Evolutionary conservation across 1,284 basidiomycete genomes (phyloP).

Genomic region (Trichosporon sp.): DNA sequence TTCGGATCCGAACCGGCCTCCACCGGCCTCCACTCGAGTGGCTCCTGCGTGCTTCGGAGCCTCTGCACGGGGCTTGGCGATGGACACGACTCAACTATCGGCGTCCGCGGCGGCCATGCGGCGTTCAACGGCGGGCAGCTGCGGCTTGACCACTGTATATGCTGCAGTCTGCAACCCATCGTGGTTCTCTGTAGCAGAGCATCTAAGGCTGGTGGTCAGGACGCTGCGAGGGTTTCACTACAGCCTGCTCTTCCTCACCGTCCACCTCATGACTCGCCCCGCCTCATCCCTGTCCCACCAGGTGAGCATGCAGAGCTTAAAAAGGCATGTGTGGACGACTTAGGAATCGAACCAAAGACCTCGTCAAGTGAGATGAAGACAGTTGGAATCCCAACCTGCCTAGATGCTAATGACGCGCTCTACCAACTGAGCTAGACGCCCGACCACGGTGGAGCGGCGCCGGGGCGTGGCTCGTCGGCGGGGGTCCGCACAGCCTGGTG

Average conservation of each 20-base stretch:
- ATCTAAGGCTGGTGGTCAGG: no score
- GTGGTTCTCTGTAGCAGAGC: no score
- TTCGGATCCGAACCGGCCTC: neutral
- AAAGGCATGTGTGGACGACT: neutral
- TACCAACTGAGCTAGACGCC: conserved; percentile 1
- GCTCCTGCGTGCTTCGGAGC: neutral
- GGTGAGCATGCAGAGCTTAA: no score
- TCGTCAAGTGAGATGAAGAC: no score
- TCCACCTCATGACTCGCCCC: no score
- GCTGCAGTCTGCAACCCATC: no score
- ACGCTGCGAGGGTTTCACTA: no score
- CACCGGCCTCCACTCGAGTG: neutral
- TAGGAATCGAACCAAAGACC: neutral
- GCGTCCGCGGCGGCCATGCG: neutral
- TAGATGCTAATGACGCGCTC: neutral
- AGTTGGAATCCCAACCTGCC: no score
- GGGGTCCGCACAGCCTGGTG: neutral
- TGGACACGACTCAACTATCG: neutral
- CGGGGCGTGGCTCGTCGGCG: neutral
- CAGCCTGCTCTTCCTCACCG: no score
- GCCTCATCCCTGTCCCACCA: no score
- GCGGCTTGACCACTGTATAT: no score
- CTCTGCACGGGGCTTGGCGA: neutral
- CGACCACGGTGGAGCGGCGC: neutral
- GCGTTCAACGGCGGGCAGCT: neutral